A percentile compares a stretch with the other conserved stretches of the same genome.
Evolutionary conservation across 2,329 filamentous ascomycete genomes (phyloP).

Genomic region (Madurella mycetomatis): DNA sequence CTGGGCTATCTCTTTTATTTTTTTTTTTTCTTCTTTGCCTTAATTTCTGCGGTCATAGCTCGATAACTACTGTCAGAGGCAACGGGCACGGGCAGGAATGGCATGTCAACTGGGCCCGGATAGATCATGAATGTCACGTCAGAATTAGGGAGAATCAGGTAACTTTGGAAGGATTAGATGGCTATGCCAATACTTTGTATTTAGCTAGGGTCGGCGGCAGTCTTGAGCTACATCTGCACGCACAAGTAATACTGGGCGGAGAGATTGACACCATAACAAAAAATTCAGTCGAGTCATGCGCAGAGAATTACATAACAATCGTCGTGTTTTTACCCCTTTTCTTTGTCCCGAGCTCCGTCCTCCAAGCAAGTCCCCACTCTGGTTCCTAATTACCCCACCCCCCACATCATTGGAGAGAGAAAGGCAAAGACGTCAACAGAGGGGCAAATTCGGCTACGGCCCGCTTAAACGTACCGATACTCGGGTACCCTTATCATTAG

Average conservation of each 20-base stretch:
- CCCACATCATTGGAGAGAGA: background rate
- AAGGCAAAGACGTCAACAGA: conserved; percentile 20
- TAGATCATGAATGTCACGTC: conserved; percentile 10
- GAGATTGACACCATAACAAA: background rate
- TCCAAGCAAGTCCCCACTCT: background rate
- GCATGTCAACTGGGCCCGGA: background rate
- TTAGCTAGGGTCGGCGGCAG: background rate
- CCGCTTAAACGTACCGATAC: background rate
- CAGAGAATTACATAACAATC: background rate
- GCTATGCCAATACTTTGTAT: conserved; percentile 4
- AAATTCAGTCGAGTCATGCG: background rate
- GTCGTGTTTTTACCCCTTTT: background rate
- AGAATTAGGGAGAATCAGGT: conserved; percentile 15
- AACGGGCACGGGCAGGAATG: background rate
- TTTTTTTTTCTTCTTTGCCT: background rate
- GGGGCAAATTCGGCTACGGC: conserved; percentile 7
- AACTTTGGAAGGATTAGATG: conserved; percentile 13
- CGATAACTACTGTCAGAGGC: background rate
- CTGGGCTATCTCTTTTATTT: background rate
- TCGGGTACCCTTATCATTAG: background rate
- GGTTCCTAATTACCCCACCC: conserved; percentile 6
- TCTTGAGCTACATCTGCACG: background rate
- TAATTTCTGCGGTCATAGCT: conserved; percentile 1
- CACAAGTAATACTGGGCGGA: conserved; percentile 7
- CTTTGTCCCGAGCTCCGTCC: background rate